A percentile compares a stretch with the other conserved stretches of the same genome.
Conservation (phyloP, 2,329 filamentous ascomycete species). For the Diaporthe citrichinensis region DNA sequence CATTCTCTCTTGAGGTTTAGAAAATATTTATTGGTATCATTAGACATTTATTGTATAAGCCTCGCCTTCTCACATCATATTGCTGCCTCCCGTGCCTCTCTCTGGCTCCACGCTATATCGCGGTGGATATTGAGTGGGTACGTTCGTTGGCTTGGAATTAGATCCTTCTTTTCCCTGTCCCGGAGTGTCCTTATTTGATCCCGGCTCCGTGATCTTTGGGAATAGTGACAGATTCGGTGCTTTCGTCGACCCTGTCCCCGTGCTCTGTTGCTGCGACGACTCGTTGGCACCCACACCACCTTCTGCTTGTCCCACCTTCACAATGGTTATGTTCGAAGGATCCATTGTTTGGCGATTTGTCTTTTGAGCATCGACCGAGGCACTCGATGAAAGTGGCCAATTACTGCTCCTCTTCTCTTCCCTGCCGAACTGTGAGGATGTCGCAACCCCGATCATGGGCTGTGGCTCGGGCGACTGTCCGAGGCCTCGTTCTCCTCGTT, state of each 20-base stretch:
- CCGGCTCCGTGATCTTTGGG: constrained; percentile 1
- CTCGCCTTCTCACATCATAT: constrained; percentile 6
- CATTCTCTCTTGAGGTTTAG: no score
- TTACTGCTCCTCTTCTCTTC: constrained; percentile 25
- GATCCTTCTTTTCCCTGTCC: background rate
- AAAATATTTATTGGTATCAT: background rate
- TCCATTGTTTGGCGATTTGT: background rate
- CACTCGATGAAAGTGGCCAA: constrained; percentile 15
- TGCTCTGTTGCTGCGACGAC: background rate
- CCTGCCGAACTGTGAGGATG: constrained; percentile 4
- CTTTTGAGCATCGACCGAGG: background rate
- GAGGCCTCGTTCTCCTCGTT: background rate
- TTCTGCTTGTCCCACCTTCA: constrained; percentile 16
- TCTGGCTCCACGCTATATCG: constrained; percentile 8
- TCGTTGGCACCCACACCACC: background rate
- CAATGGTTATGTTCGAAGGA: constrained; percentile 3
- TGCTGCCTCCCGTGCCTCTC: background rate
- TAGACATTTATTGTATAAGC: constrained; percentile 1
- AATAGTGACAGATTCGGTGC: constrained; percentile 19
- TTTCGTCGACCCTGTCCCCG: background rate
- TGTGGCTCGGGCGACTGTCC: background rate
- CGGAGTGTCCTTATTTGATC: background rate
- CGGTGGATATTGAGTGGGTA: constrained; percentile 1
- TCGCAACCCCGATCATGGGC: background rate
- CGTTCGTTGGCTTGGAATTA: constrained; percentile 2